Base-by-base conservation (phyloP, 352 stramenopile genomes). In the Phytophthora sansomeana region DNA sequence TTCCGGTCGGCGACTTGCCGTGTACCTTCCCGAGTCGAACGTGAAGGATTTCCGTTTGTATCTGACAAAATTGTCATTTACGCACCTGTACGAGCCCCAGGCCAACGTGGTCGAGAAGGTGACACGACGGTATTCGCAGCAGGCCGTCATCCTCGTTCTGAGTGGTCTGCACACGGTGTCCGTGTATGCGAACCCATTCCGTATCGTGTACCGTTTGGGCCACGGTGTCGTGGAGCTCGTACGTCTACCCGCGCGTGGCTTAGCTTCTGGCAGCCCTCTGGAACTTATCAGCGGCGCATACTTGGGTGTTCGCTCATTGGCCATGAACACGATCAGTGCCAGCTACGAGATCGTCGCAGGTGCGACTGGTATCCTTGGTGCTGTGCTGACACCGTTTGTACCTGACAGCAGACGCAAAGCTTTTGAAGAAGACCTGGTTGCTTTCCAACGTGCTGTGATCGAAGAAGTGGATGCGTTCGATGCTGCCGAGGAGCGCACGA, bases 261-360 rank as follows among this genome's bases (percentile, higher is more conserved):
- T 96, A 36, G 87, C 85, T 4, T 95, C 87, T 0, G 89, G 89
- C 19, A 95, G 85, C 47, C 89, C 89, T 2, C 76, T 96, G 9
- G 89, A 96, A 58, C 63, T 96, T 11, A 78, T 96, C 59, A 93
- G 78, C 59, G 89, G 89, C 5, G 70, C 89, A 10, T 96, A 96
- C 52, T 67, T 96, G 14, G 89, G 89, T 47, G 85, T 96, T 5
- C 82, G 87, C 6, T 95, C 87, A 11, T 68, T 96, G 21, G 89
- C 85, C 1, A 96, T 95, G 89, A 96, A 96, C 54, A 89, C 83
- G 5, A 96, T 96, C 67, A 96, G 89, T 61, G 89, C 87, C 17
- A 91, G 87, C 8, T 96, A 96, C 63, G 89, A 96, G 66, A 94
- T 95, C 48, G 83, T 96, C 7, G 89, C 89, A 0, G 89, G 89